Conservation (phyloP, 1,284 basidiomycete genomes). For the Takashimella koratensis region DNA sequence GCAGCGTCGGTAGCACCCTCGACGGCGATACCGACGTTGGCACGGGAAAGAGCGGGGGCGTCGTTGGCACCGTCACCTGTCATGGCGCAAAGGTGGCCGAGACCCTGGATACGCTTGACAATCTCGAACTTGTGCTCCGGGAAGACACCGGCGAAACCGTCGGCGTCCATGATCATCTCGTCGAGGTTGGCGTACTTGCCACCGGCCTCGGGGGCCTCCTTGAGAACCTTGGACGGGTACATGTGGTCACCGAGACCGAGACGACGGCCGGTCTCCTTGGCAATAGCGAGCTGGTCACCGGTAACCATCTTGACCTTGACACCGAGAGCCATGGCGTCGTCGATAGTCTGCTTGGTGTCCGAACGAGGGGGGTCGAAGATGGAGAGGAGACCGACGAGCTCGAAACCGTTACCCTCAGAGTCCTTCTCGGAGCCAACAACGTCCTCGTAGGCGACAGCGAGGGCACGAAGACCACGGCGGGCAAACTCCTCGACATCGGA, state of each 20-base stretch:
- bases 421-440: slow-evolving; percentile 62
- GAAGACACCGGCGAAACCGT: slow-evolving; percentile 87
- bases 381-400: slow-evolving; percentile 92
- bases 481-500: slow-evolving; percentile 95
- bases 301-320: slow-evolving; percentile 99
- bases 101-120: slow-evolving; percentile 89
- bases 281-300: slow-evolving; percentile 98
- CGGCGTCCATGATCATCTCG: slow-evolving; percentile 72
- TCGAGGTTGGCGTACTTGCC: slow-evolving; percentile 74
- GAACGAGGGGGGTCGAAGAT: slow-evolving; percentile 98
- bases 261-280: slow-evolving; percentile 97
- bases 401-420: slow-evolving; percentile 80
- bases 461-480: slow-evolving; percentile 90
- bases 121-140: slow-evolving; percentile 92
- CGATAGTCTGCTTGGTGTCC: slow-evolving; percentile 98
- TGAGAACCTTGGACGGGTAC: slow-evolving; percentile 92
- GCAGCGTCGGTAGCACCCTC: slow-evolving; percentile 95
- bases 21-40: slow-evolving; percentile 95
- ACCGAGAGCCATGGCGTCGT: slow-evolving; percentile 91
- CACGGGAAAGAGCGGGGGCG: slow-evolving; percentile 86
- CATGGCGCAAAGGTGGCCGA: slow-evolving; percentile 83
- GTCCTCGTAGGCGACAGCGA: slow-evolving; percentile 94
- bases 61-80: slow-evolving; percentile 98
- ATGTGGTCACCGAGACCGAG: slow-evolving; percentile 95
- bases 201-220: slow-evolving; percentile 79